phyloP scores from a whole-genome alignment of 768 basidiomycete species.

The Dioszegia crocea region DNA sequence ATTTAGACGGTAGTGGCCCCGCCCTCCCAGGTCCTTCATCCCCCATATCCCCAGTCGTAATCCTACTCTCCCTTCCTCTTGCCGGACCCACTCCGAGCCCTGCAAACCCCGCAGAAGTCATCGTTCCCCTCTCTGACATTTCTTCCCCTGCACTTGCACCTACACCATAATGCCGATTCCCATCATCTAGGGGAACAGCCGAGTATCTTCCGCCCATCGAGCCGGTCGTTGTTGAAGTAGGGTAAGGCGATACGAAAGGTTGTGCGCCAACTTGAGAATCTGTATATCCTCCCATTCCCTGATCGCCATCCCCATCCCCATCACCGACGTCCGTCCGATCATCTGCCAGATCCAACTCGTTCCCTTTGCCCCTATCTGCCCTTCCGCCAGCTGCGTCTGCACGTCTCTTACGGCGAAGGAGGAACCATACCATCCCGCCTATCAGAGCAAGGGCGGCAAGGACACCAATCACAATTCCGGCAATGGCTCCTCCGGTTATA shows the following conservation, averaged over 20 bases:
- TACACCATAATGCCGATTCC: background rate
- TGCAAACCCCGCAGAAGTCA: slow-evolving; percentile 17
- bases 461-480: slow-evolving; percentile 35
- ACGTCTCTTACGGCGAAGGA: slow-evolving; percentile 17
- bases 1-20: slow-evolving; percentile 26
- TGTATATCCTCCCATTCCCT: background rate
- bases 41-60: background rate
- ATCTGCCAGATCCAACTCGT: slow-evolving; percentile 11
- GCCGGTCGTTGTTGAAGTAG: background rate
- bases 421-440: slow-evolving; percentile 15
- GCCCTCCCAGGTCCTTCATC: slow-evolving; percentile 15
- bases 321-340: background rate
- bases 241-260: slow-evolving; percentile 5
- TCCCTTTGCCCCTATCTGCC: background rate
- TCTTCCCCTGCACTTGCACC: background rate
- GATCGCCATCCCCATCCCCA: background rate
- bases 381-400: slow-evolving; percentile 6
- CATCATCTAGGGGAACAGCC: background rate
- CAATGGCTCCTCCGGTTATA: slow-evolving; percentile 26
- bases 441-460: slow-evolving; percentile 17
- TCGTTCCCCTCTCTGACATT: background rate
- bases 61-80: background rate
- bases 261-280: background rate
- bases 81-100: slow-evolving; percentile 11
- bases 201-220: slow-evolving; percentile 1